These are phyloP conservation scores for Saccharomyces hybrid DNA, from an alignment of 1,139 yeast species.

Conservation along the genomic window DNA sequence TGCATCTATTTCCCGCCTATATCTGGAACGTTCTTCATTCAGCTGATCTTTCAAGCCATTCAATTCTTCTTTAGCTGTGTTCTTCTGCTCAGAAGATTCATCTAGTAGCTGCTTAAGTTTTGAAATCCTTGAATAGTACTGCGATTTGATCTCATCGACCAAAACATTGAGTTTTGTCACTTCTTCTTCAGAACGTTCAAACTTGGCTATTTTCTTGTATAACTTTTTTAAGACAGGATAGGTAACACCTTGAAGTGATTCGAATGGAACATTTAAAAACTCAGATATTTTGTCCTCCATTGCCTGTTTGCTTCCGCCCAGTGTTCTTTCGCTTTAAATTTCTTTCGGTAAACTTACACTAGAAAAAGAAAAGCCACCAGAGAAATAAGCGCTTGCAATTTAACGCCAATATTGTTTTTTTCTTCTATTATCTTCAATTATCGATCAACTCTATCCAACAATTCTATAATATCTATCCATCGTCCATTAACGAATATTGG, in stretches of 20 bases:
- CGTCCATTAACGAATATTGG: background rate
- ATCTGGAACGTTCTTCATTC: slow-evolving; percentile 27
- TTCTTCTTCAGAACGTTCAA: slow-evolving; percentile 6
- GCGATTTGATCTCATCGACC: slow-evolving; percentile 45
- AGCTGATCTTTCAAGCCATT: slow-evolving; percentile 8
- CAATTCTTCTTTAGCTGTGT: background rate
- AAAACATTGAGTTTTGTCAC: slow-evolving; percentile 30
- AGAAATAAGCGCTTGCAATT: background rate
- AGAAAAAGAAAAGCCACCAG: background rate
- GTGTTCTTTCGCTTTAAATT: background rate
- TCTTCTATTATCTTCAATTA: background rate
- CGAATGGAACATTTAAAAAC: background rate
- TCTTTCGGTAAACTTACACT: background rate
- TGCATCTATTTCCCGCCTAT: slow-evolving; percentile 27
- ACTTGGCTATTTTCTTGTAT: slow-evolving; percentile 2
- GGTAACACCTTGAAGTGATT: background rate
- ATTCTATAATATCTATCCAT: too few species aligned
- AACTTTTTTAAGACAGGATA: background rate
- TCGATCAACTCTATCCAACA: background rate
- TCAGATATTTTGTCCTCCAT: slow-evolving; percentile 1
- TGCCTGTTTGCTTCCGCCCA: background rate
- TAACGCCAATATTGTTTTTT: too few species aligned
- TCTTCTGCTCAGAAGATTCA: slow-evolving; percentile 14
- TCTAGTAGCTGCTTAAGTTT: slow-evolving; percentile 29
- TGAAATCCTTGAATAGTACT: slow-evolving; percentile 32